Evolutionary conservation across 2,329 filamentous ascomycete species (phyloP), one percentile per base, ranked within the genome.

Genomic region (Pseudonectria foliicola): DNA sequence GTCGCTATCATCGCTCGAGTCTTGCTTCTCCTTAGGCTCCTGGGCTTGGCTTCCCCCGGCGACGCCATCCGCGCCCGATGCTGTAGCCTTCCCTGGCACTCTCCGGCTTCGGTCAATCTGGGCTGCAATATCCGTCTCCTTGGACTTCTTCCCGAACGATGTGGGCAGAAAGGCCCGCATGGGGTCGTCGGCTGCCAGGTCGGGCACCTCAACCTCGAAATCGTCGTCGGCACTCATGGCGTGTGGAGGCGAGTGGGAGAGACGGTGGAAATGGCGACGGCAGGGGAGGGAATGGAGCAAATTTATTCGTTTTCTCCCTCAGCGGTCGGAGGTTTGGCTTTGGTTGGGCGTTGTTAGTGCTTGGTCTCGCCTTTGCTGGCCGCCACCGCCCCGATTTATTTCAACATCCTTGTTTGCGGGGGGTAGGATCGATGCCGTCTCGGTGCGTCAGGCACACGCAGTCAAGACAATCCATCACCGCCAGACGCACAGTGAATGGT

Each of bases 81-180:
- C 33, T 6, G 35, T 14, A 7, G 32, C 31, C 6, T 31, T 33
- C 15, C 46, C 41, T 27, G 50, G 65, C 33, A 64, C 61, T 56
- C 89, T 73, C 56, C 82, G 84, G 49, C 81, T 85, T 49, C 79
- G 76, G 51, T 90, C 80, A 46, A 96, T 83, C 62, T 95, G 89
- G 37, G 80, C 81, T 34, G 79, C 75, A 44, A 90, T 71, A 60
- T 94, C 78, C 49, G 84, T 68, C 44, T 80, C 76, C 49, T 77
- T 80, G 25, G 78, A 72, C 57, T 84, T 82, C 59, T 90, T 94
- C 34, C 90, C 90, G 57, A 96, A 95, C 0, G 85, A 77, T 3
- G 80, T 71, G 1, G 90, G 89, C 41, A 95, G 65, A 55, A 88
- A 93, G 33, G 77, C 73, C 53, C 80, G 75, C 70, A 90, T 74